phyloP scores from a whole-genome alignment of 805 yeast species.

The Spathaspora sp. region DNA sequence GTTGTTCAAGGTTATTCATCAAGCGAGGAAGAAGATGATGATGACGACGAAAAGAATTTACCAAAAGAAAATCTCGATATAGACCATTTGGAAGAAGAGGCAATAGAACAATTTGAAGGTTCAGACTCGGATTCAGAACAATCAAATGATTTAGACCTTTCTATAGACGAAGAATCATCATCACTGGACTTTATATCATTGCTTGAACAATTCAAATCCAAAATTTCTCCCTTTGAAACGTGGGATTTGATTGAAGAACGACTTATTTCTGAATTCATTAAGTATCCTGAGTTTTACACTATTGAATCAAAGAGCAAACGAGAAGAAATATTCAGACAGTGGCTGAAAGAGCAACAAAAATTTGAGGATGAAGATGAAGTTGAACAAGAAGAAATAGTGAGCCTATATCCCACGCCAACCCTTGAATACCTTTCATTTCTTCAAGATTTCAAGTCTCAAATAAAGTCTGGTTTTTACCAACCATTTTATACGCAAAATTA shows the following conservation, averaged over 20 bases:
- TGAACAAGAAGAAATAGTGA: slow-evolving; percentile 5
- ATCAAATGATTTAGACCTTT: slow-evolving; percentile 13
- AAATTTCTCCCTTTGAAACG: slow-evolving; percentile 31
- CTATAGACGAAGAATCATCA: slow-evolving; percentile 9
- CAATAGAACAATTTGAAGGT: slow-evolving; percentile 2
- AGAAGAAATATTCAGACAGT: slow-evolving; percentile 21
- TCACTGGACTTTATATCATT: slow-evolving; percentile 17
- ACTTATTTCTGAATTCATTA: slow-evolving; percentile 22
- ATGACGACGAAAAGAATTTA: slow-evolving; percentile 9
- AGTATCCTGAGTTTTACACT: slow-evolving; percentile 25
- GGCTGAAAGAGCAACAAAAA: slow-evolving; percentile 15
- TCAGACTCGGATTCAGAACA: not conserved
- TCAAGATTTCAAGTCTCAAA: slow-evolving; percentile 25
- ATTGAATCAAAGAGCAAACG: slow-evolving; percentile 15
- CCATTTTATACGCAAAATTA: slow-evolving; percentile 22
- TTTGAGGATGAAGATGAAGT: slow-evolving; percentile 4
- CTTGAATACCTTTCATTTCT: slow-evolving; percentile 20
- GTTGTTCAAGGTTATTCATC: slow-evolving; percentile 21
- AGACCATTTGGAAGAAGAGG: not conserved
- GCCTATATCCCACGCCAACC: slow-evolving; percentile 18
- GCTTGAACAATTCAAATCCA: slow-evolving; percentile 19
- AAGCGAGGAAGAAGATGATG: slow-evolving; percentile 17
- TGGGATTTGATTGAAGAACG: slow-evolving; percentile 39
- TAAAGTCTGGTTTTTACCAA: slow-evolving; percentile 21
- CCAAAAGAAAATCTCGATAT: not conserved